Evolutionary conservation across 306 rosid species (phyloP).

Genomic region (Herpetospermum pedunculosum): DNA sequence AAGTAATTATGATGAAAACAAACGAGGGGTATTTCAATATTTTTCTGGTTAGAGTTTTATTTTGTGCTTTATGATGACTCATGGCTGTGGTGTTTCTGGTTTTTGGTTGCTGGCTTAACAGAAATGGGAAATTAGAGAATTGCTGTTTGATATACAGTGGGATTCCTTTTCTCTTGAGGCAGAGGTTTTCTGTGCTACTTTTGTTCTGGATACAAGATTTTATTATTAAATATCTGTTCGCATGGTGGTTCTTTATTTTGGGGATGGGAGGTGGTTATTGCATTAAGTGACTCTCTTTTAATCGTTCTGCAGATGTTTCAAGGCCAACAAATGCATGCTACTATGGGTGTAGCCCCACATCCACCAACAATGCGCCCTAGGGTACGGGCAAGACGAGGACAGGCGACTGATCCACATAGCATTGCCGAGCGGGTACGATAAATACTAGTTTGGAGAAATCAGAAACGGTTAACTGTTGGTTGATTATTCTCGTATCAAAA

Average conservation of each 20-base stretch:
- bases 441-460: background rate
- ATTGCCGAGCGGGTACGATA: slow-evolving; percentile 87
- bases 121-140: background rate
- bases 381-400: slow-evolving; percentile 96
- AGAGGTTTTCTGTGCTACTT: background rate
- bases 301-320: slow-evolving; percentile 53
- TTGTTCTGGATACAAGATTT: background rate
- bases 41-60: background rate
- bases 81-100: background rate
- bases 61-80: background rate
- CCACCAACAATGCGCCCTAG: slow-evolving; percentile 95
- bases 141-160: background rate
- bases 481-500: background rate
- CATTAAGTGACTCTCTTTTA: background rate
- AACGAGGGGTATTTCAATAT: background rate
- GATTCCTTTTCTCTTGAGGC: background rate
- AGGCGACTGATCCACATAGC: slow-evolving; percentile 99
- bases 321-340: slow-evolving; percentile 59
- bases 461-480: background rate
- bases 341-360: slow-evolving; percentile 54
- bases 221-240: background rate
- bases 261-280: background rate
- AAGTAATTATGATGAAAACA: background rate
- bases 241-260: background rate
- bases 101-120: background rate